phyloP scores from a whole-genome alignment of 75 land plant genomes.

The Picea glauca region DNA sequence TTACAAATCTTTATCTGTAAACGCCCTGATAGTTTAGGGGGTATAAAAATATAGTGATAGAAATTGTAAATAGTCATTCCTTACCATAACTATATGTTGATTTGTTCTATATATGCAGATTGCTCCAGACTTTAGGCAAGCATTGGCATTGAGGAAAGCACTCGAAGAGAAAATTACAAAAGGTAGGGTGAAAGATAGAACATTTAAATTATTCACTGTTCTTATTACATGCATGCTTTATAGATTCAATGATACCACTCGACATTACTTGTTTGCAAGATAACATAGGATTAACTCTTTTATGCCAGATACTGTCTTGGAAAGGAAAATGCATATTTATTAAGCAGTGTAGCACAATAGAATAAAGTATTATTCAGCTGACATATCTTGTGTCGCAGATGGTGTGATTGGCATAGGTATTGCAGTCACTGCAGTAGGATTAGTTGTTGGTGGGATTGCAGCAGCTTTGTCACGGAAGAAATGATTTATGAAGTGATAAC shows the following conservation, averaged over 20 bases:
- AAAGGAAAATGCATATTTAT: not conserved
- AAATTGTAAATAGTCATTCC: not conserved
- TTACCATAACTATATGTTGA: not conserved
- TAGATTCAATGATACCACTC: not conserved
- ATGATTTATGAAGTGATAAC: slow-evolving; percentile 10
- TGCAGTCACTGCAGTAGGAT: slow-evolving; percentile 74
- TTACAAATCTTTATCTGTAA: not conserved
- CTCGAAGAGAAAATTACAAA: slow-evolving; percentile 85
- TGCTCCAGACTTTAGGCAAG: slow-evolving; percentile 91
- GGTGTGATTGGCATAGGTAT: slow-evolving; percentile 83
- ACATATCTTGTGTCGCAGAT: slow-evolving; percentile 32
- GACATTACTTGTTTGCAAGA: not conserved
- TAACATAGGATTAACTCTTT: not conserved
- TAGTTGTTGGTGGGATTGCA: slow-evolving; percentile 68
- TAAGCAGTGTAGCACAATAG: not conserved
- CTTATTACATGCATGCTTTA: slow-evolving; percentile 1
- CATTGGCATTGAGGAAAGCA: slow-evolving; percentile 51
- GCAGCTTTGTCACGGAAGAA: slow-evolving; percentile 62
- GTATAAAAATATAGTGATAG: not conserved
- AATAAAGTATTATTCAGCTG: not conserved
- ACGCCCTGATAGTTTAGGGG: not conserved
- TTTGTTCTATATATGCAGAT: slow-evolving; percentile 42
- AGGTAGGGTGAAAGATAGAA: slow-evolving; percentile 36
- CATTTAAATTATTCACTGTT: not conserved
- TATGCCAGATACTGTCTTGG: not conserved